Base-by-base conservation (phyloP, 306 rosid species). In the Vigna hirtella region DNA sequence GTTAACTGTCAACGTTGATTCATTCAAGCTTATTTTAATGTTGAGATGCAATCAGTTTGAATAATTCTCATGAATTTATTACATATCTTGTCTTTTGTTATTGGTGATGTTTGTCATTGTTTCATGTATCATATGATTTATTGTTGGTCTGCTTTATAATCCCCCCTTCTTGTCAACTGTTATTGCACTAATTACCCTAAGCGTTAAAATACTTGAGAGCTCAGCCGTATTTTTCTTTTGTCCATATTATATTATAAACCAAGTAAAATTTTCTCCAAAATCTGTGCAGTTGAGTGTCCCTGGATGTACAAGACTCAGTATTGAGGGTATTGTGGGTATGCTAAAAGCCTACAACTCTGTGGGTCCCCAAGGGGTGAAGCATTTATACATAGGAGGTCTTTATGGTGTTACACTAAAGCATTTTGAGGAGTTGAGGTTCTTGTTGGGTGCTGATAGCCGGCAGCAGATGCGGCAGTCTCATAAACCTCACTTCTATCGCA, bases 281-380 rank as follows among this genome's bases (percentile, higher is more conserved):
- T 30, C 65, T 66, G 9, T 82, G 85, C 87, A 95, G 98, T 84
- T 95, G 80, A 87, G 90, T 74, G 93, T 95, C 70, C 98, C 97
- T 38, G 98, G 97, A 53, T 95, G 98, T 77, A 91, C 97, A 56
- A 91, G 93, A 81, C 87, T 95, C 82, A 95, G 89, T 49, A 84
- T 92, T 67, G 98, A 91, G 66, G 93, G 96, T 64, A 81, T 92
- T 57, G 84, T 95, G 84, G 83, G 72, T 52, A 85, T 82, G 82
- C 82, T 95, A 43, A 95, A 77, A 85, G 89, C 77, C 72, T 85
- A 83, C 83, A 89, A 89, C 84, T 85, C 93, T 43, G 52, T 7
- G 57, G 89, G 90, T 53, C 79, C 70, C 62, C 89, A 52, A 34
- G 92, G 90, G 73, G 76, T 95, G 84, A 95, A 83, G 82, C 91